A percentile compares a stretch with the other conserved stretches of the same genome.
phyloP scores from a whole-genome alignment of 1,284 basidiomycete genomes.

The Pisolithus thermaeus region DNA sequence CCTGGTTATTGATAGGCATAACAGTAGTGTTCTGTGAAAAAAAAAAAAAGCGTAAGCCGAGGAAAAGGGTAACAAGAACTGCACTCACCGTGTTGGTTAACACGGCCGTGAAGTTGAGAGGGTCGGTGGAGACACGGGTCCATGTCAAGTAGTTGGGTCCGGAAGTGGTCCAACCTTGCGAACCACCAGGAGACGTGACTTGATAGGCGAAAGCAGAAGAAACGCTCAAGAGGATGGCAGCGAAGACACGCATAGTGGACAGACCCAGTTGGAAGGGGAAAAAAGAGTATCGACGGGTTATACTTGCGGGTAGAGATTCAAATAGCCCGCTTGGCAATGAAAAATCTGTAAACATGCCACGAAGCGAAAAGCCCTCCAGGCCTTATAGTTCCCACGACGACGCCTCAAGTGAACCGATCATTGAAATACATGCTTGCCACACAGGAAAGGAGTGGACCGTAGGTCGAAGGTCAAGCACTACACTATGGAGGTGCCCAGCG shows the following conservation, averaged over 20 bases:
- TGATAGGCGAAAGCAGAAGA: conserved; percentile 55
- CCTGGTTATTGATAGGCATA: conserved; percentile 30
- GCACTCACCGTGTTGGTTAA: conserved; percentile 56
- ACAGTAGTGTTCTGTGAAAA: conserved; percentile 23
- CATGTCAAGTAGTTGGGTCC: conserved; percentile 59
- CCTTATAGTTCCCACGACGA: conserved; percentile 14
- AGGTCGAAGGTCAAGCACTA: too few relatives aligned
- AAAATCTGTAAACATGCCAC: neutral
- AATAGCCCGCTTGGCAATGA: conserved; percentile 6
- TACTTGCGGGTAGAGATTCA: conserved; percentile 1
- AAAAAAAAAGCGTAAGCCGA: conserved; percentile 4
- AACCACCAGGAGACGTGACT: conserved; percentile 48
- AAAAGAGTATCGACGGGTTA: conserved; percentile 4
- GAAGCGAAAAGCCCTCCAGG: conserved; percentile 2
- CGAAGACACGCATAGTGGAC: conserved; percentile 41
- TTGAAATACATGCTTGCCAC: neutral
- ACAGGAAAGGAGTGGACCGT: neutral
- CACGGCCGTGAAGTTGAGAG: conserved; percentile 60
- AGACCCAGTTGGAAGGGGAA: conserved; percentile 8
- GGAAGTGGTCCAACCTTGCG: conserved; percentile 51
- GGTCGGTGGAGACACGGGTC: conserved; percentile 60
- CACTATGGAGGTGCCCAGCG: too few relatives aligned
- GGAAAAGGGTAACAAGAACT: neutral
- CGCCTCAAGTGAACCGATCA: neutral
- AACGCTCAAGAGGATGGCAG: conserved; percentile 43